Evolutionary conservation across 2,329 filamentous ascomycete genomes (phyloP).

Genomic region (Arthrinium phaeospermum): DNA sequence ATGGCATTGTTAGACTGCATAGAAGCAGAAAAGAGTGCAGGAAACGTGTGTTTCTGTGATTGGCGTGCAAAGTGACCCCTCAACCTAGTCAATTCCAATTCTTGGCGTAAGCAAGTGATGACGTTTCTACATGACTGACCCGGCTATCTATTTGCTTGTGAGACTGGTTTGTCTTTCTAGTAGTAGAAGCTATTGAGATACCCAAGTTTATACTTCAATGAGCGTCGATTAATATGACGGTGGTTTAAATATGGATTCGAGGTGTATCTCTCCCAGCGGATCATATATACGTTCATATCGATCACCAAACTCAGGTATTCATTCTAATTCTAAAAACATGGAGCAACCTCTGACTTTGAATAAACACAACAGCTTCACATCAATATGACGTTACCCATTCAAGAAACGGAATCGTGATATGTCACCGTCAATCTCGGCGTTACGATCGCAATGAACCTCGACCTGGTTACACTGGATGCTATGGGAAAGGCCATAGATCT

Average conservation of each 20-base stretch:
- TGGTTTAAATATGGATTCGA: not conserved
- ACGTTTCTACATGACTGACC: not conserved
- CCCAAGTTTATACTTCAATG: too few relatives aligned
- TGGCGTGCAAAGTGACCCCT: not conserved
- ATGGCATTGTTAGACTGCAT: too few relatives aligned
- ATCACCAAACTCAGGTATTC: not conserved
- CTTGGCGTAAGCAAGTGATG: not conserved
- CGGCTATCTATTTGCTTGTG: not conserved
- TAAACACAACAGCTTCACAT: not conserved
- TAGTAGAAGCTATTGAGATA: too few relatives aligned
- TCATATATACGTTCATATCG: not conserved
- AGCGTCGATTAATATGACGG: not conserved
- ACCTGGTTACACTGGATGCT: not conserved
- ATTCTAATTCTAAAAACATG: not conserved
- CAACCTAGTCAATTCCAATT: not conserved
- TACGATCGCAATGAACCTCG: not conserved
- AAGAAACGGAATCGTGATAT: not conserved
- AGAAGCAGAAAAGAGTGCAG: not conserved
- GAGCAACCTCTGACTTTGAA: not conserved
- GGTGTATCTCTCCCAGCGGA: too few relatives aligned
- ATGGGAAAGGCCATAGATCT: not conserved
- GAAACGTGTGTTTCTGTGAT: not conserved
- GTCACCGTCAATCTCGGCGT: not conserved
- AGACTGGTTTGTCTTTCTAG: too few relatives aligned
- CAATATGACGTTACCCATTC: not conserved